Percentiles rank a stretch among this genome's conserved stretches.
These are phyloP conservation scores for Aspergillus brunneoviolaceus DNA, from an alignment of 2,329 filamentous ascomycete genomes.

Conservation along the genomic window DNA sequence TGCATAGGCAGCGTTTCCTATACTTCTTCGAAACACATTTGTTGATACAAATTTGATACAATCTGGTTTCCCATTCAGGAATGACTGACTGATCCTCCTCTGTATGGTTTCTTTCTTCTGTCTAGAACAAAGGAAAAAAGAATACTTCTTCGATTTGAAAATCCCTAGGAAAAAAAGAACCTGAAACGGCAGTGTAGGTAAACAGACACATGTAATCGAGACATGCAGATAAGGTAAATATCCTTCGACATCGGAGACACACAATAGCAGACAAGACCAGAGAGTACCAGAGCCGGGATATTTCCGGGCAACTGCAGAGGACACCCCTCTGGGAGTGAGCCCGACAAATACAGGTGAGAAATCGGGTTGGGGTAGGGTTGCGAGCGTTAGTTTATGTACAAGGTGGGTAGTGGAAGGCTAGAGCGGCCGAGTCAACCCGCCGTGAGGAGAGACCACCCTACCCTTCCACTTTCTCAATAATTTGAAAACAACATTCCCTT, in stretches of 20 bases:
- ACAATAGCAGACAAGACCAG: constrained; percentile 22
- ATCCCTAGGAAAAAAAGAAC: not conserved
- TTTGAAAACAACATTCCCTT: constrained; percentile 14
- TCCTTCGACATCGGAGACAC: constrained; percentile 25
- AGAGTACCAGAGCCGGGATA: constrained; percentile 14
- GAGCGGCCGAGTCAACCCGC: not conserved
- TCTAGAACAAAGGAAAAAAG: constrained; percentile 1
- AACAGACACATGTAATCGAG: constrained; percentile 23
- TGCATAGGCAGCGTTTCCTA: constrained; percentile 26
- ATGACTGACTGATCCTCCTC: not conserved
- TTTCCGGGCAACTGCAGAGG: constrained; percentile 15
- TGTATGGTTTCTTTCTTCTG: not conserved
- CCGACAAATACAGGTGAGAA: constrained; percentile 34
- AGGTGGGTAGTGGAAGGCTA: constrained; percentile 17
- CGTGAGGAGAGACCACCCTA: not conserved
- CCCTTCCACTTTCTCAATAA: not conserved
- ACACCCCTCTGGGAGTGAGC: constrained; percentile 20
- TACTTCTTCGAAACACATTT: constrained; percentile 4
- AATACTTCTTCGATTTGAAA: constrained; percentile 1
- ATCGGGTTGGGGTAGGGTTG: constrained; percentile 15
- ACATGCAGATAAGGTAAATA: constrained; percentile 22
- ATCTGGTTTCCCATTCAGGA: not conserved
- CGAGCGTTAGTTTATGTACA: constrained; percentile 35
- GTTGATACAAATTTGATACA: constrained; percentile 20
- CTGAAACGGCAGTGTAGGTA: constrained; percentile 13